phyloP scores from a whole-genome alignment of 495 filamentous ascomycete species.

The Diplogelasinospora grovesii region DNA sequence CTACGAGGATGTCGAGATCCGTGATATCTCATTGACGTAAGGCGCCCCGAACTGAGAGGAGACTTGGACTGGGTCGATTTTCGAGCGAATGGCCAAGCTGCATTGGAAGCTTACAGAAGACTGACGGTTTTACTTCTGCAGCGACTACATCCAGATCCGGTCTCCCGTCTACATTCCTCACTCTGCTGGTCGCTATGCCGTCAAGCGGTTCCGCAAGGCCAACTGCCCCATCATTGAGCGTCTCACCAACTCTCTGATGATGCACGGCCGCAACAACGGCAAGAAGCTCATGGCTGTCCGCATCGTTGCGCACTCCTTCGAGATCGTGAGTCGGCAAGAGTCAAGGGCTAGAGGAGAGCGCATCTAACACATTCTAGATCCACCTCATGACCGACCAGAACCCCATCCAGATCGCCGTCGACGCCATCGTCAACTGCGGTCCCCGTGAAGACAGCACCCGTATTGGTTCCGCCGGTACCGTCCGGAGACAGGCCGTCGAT shows the following conservation, averaged over 20 bases:
- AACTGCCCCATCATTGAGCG: constrained; percentile 99
- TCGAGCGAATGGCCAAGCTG: too few species aligned
- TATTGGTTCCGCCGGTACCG: constrained; percentile 98
- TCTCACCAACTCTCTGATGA: constrained; percentile 99
- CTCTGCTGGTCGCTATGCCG: constrained; percentile 96
- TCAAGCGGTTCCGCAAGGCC: constrained; percentile 99
- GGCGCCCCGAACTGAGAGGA: constrained; percentile 25
- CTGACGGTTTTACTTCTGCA: constrained; percentile 49
- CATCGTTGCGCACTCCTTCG: constrained; percentile 97
- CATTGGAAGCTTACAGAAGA: constrained; percentile 10
- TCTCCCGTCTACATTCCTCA: constrained; percentile 97
- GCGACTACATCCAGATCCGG: constrained; percentile 99
- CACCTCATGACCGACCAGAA: constrained; percentile 99
- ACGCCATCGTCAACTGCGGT: constrained; percentile 99
- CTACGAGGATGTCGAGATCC: constrained; percentile 99
- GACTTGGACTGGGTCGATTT: background rate
- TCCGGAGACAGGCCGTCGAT: constrained; percentile 99
- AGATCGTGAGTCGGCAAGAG: constrained; percentile 68
- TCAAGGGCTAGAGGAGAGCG: background rate
- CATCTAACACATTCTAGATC: constrained; percentile 52
- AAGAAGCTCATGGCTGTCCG: constrained; percentile 99
- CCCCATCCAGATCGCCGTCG: constrained; percentile 98
- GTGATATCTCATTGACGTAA: constrained; percentile 99
- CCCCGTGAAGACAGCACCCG: constrained; percentile 99
- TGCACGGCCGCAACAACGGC: constrained; percentile 99